A percentile compares a stretch with the other conserved stretches of the same genome.
Conservation (phyloP, 495 filamentous ascomycete species). For the Xylaria venustula region DNA sequence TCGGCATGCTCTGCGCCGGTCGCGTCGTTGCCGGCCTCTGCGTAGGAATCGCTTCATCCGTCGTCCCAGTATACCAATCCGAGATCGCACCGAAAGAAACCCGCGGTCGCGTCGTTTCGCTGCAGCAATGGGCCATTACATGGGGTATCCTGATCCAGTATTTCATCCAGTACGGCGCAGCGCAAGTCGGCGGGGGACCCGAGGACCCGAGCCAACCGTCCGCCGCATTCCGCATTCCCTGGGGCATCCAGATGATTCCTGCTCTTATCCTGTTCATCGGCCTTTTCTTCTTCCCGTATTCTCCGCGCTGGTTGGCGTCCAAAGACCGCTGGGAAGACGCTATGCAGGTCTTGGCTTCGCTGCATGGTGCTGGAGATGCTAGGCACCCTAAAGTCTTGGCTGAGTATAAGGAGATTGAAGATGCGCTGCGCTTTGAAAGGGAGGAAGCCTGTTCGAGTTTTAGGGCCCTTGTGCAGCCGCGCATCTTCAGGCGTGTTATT, state of each 20-base stretch:
- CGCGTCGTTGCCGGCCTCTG: conserved; percentile 71
- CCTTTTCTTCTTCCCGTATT: conserved; percentile 70
- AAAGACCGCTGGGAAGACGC: conserved; percentile 78
- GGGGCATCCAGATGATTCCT: conserved; percentile 71
- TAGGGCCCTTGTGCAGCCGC: conserved; percentile 56
- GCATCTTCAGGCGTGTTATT: conserved; percentile 66
- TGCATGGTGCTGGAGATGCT: conserved; percentile 63
- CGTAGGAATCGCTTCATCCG: conserved; percentile 71
- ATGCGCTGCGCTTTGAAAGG: conserved; percentile 61
- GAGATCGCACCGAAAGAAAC: conserved; percentile 78
- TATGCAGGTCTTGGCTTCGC: conserved; percentile 56
- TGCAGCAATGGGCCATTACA: conserved; percentile 77
- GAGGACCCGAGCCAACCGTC: conserved; percentile 55
- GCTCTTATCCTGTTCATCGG: conserved; percentile 63
- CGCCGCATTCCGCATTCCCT: conserved; percentile 69
- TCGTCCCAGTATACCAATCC: conserved; percentile 77
- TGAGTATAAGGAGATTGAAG: conserved; percentile 66
- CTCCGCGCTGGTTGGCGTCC: conserved; percentile 71
- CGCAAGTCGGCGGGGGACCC: conserved; percentile 59
- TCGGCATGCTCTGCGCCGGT: conserved; percentile 65
- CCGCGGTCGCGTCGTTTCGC: conserved; percentile 70
- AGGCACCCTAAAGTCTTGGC: conserved; percentile 62
- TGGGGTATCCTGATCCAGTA: conserved; percentile 68
- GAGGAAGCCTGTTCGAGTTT: conserved; percentile 56
- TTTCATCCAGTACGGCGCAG: conserved; percentile 71